These are phyloP conservation scores for Mucor circinelloides DNA, from an alignment of 371 early-diverging fungal species.

Conservation along the genomic window DNA sequence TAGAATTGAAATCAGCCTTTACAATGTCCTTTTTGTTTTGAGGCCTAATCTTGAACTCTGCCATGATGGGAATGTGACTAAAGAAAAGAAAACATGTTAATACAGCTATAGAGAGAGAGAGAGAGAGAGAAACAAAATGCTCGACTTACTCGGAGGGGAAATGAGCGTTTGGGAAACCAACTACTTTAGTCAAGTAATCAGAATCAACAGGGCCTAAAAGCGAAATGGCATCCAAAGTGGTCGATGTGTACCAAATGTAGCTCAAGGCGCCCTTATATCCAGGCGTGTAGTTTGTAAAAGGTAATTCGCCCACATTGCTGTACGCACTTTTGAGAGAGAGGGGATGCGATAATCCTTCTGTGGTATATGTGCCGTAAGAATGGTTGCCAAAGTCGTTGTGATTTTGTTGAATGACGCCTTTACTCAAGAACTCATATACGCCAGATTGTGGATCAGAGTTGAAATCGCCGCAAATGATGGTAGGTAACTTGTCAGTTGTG, in stretches of 20 bases:
- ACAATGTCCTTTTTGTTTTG: constrained; percentile 9
- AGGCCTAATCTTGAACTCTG: constrained; percentile 51
- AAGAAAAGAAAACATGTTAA: constrained; percentile 1
- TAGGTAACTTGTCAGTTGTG: constrained; percentile 55
- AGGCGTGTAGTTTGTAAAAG: constrained; percentile 96
- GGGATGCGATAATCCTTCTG: constrained; percentile 81
- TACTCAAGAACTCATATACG: constrained; percentile 88
- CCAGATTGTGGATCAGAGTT: constrained; percentile 94
- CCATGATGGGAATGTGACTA: constrained; percentile 62
- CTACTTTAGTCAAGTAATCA: constrained; percentile 74
- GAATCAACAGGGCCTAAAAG: constrained; percentile 85
- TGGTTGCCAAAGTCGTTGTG: constrained; percentile 85
- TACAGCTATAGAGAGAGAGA: neutral
- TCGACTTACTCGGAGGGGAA: constrained; percentile 88
- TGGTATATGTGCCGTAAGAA: constrained; percentile 87
- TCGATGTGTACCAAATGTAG: constrained; percentile 94
- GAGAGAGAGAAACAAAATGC: neutral
- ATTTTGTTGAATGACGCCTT: constrained; percentile 68
- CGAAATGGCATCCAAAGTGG: constrained; percentile 78
- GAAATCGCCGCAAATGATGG: constrained; percentile 94
- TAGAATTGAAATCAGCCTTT: constrained; percentile 25
- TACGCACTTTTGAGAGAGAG: constrained; percentile 86
- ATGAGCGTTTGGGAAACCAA: constrained; percentile 96
- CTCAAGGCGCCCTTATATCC: constrained; percentile 93
- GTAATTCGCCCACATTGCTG: constrained; percentile 72